Evolutionary conservation across 352 stramenopile genomes (phyloP).

Genomic region (Globisporangium canariense): DNA sequence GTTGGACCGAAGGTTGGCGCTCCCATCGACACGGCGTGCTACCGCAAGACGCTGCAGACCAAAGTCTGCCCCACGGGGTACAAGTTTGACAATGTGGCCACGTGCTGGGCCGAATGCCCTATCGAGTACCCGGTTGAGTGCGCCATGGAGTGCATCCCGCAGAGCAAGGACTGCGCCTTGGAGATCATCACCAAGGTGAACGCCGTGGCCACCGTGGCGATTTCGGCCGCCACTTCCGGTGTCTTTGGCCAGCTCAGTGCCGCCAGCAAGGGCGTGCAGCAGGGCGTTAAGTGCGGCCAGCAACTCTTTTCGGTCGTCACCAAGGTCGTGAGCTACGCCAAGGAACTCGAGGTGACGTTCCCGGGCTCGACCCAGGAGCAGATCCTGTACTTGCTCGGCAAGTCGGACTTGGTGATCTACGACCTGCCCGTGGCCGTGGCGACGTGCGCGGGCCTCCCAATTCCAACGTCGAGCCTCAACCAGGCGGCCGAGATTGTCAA

Average conservation of each 20-base stretch:
- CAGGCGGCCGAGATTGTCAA: conserved; percentile 6
- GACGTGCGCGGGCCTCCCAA: conserved; percentile 33
- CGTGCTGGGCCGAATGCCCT: conserved; percentile 68
- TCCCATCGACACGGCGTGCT: conserved; percentile 19
- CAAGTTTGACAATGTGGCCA: conserved; percentile 37
- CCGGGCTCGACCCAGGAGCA: conserved; percentile 46
- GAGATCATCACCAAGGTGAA: conserved; percentile 50
- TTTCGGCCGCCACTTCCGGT: conserved; percentile 18
- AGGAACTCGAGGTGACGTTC: conserved; percentile 28
- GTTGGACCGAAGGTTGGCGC: conserved; percentile 17
- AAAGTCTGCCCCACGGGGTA: conserved; percentile 18
- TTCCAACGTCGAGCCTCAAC: neutral
- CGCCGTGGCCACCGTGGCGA: conserved; percentile 47
- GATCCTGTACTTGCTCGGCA: conserved; percentile 40
- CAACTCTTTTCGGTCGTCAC: conserved; percentile 43
- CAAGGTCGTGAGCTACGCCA: conserved; percentile 38
- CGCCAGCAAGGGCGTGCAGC: conserved; percentile 41
- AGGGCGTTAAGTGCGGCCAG: conserved; percentile 39
- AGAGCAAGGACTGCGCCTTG: conserved; percentile 56
- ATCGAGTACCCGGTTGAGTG: conserved; percentile 73
- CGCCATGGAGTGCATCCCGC: conserved; percentile 58
- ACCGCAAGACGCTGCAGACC: conserved; percentile 22
- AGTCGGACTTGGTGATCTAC: conserved; percentile 49
- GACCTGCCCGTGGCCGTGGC: conserved; percentile 49
- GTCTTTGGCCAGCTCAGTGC: conserved; percentile 46